Base-by-base conservation (phyloP, 2,329 filamentous ascomycete genomes). In the Sporothrix luriei region DNA sequence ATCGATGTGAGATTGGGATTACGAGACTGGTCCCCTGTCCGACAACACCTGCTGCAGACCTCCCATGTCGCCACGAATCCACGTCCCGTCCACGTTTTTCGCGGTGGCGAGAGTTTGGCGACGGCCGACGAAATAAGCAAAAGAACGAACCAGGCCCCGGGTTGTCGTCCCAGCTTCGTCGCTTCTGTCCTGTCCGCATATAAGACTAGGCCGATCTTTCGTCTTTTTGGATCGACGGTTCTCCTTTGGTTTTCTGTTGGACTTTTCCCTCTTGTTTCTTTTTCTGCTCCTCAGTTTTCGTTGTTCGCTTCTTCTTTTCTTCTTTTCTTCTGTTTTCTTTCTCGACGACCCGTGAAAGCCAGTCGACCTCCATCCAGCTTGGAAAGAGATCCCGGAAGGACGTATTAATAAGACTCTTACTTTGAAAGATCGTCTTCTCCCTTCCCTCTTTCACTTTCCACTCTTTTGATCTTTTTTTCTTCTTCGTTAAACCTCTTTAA, bases 131-230 rank as follows among this genome's bases (percentile, higher is more conserved):
- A 46, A 62, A 62, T 38, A 62, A 46, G 57, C 38, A 62, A 49
- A 48, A 64, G 61, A 64, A 64, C 46, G 21, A 21, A 3, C 61
- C 61, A 64, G 61, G 43, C 14, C 61, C 61, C 33, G 61, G 61
- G 61, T 33, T 24, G 46, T 33, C 43, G 40, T 64, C 61, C 61
- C 16, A 43, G 61, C 26, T 49, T 64, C 43, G 43, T 64, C 40
- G 46, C 13, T 49, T 64, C 24, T 49, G 40, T 26, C 24, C 11
- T n/a, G 5, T 64, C 19, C 33, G 51, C 52, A 66, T 67, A 55
- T 49, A 66, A 49, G 62, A 66, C 62, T 43, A 21, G 62, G 64
- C 64, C 19, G 48, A 54, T 54, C 64, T 66, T 52, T 54, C 64
- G 46, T 66, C 49, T 54, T 54, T 54, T 46, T 52, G 48, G 48